Base-by-base conservation (phyloP, 2,329 filamentous ascomycete genomes). In the Metarhizium rileyi region DNA sequence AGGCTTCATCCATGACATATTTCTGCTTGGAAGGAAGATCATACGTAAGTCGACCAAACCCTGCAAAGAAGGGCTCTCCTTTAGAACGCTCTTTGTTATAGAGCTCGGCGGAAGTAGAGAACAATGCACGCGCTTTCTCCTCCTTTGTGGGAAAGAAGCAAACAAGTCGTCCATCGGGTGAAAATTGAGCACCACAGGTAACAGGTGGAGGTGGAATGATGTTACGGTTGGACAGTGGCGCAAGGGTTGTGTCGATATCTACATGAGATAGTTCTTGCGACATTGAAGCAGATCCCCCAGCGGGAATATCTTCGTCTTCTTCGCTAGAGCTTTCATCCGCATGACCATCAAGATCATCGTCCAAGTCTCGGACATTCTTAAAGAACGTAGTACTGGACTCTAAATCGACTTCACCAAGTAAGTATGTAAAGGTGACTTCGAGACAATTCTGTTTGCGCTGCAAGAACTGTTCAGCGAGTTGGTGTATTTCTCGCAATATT, bases 301-400 rank as follows among this genome's bases (percentile, higher is more conserved):
- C 62, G 0, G 73, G 72, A 10, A 77, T 75, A 23, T 75, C 71
- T 43, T 71, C 71, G 36, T 90, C 87, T 22, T 90, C 87, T 55
- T 90, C 87, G 58, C 87, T 94, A 3, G 89, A 96, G 56, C 87
- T 91, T 55, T 93, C 88, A 50, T 87, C 86, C 27, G 72, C 76
- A 33, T 81, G 65, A 3, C 69, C 78, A 51, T 76, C 77, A 5
- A 78, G 60, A 44, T 75, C 73, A 58, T 80, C 75, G 48, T 79
- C 80, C 7, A 81, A 65, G 55, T 86, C 83, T 55, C 81, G 75
- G 10, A 84, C 78, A 53, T 80, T 80, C 54, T 80, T 79, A 59
- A 84, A 82, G 53, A 79, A 76, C 0, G 74, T 76, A 6, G 78
- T 79, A 58, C 80, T 83, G 41, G 70, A 72, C 45, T 80, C 76